Conservation (phyloP, 768 basidiomycete species). For the Coprinellus micaceus region DNA sequence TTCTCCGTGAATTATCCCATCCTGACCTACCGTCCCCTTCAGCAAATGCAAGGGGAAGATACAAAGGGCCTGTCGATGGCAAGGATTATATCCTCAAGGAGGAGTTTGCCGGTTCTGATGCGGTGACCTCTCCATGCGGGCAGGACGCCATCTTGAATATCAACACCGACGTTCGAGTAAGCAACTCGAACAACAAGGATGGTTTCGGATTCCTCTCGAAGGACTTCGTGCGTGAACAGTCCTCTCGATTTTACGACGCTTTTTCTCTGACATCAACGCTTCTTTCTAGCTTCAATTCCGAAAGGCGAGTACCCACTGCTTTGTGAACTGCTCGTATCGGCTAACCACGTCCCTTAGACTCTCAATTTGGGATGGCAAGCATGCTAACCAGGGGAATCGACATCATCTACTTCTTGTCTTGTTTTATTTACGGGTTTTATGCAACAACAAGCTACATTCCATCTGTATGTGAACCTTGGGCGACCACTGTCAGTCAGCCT, state of each 20-base stretch:
- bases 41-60: constrained; percentile 10
- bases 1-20: neutral
- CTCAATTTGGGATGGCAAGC: neutral
- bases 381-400: neutral
- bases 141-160: constrained; percentile 17
- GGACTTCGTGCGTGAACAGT: constrained; percentile 5
- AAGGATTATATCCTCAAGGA: constrained; percentile 13
- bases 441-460: too few relatives aligned
- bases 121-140: constrained; percentile 14
- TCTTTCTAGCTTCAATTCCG: neutral
- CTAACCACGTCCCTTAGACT: neutral
- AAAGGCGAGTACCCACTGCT: neutral
- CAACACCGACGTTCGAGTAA: constrained; percentile 14
- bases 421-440: too few relatives aligned
- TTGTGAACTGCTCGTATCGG: neutral
- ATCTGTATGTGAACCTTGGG: too few relatives aligned
- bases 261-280: neutral
- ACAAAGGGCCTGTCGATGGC: constrained; percentile 13
- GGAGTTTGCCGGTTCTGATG: constrained; percentile 5
- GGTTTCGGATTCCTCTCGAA: constrained; percentile 16
- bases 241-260: neutral
- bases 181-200: constrained; percentile 12
- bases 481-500: too few relatives aligned
- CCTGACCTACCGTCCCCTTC: neutral
- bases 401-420: neutral